Percentiles rank a stretch among this genome's conserved stretches.
Conservation (phyloP, 1,284 basidiomycete species). For the Trametes versicolor region DNA sequence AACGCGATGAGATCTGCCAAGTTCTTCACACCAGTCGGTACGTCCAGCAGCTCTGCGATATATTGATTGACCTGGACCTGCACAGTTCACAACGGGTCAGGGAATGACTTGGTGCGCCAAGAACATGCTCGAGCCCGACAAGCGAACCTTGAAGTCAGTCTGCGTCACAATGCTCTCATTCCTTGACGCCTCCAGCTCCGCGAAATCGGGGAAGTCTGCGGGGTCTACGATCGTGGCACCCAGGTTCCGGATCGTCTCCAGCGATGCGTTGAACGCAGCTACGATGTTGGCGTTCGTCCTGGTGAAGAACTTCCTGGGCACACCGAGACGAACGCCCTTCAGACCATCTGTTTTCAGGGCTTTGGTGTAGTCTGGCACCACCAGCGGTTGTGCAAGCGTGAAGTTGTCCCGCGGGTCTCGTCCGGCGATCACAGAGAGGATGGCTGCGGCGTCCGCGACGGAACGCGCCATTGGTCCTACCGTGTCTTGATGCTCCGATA, state of each 20-base stretch:
- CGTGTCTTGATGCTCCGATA: slow-evolving; percentile 71
- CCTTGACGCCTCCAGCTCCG: slow-evolving; percentile 58
- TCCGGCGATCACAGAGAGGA: slow-evolving; percentile 69
- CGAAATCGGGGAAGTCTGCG: slow-evolving; percentile 65
- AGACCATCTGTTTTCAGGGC: slow-evolving; percentile 61
- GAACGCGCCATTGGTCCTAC: slow-evolving; percentile 71
- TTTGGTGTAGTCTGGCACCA: slow-evolving; percentile 64
- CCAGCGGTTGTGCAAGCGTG: slow-evolving; percentile 63
- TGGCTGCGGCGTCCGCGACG: slow-evolving; percentile 65
- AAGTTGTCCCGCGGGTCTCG: slow-evolving; percentile 67
- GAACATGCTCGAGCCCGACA: not conserved
- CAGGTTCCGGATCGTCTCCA: slow-evolving; percentile 56
- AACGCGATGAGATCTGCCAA: slow-evolving; percentile 55
- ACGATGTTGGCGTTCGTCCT: slow-evolving; percentile 51
- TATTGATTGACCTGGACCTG: slow-evolving; percentile 50
- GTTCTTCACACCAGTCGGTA: slow-evolving; percentile 49
- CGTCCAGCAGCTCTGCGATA: slow-evolving; percentile 44
- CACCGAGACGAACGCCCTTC: slow-evolving; percentile 67
- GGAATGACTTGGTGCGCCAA: too few species aligned
- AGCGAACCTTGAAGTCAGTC: slow-evolving; percentile 64
- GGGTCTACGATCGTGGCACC: slow-evolving; percentile 72
- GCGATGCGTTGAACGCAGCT: slow-evolving; percentile 58
- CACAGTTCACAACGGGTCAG: not conserved
- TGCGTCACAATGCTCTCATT: slow-evolving; percentile 65
- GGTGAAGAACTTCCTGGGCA: slow-evolving; percentile 56